These are phyloP conservation scores for Plantago coronopus DNA, from an alignment of 305 asterid species.

Conservation along the genomic window DNA sequence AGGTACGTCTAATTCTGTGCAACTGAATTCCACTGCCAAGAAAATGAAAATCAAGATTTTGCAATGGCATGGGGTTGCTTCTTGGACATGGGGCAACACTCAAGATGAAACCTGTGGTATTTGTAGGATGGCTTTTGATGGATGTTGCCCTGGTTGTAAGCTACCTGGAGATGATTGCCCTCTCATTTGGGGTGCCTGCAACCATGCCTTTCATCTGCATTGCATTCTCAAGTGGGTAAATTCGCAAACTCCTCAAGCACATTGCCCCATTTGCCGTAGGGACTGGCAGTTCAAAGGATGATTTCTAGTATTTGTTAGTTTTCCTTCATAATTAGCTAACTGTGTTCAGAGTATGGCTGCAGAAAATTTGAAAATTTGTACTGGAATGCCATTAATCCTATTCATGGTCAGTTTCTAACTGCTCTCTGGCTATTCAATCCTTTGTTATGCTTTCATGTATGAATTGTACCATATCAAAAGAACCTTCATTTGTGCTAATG, in stretches of 20 bases:
- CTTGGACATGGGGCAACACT: constrained; percentile 91
- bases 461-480: no score
- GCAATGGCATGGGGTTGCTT: constrained; percentile 86
- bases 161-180: constrained; percentile 98
- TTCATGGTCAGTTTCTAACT: no score
- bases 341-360: no score
- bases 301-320: neutral
- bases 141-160: constrained; percentile 92
- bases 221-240: constrained; percentile 92
- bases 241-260: constrained; percentile 78
- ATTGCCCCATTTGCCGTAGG: constrained; percentile 87
- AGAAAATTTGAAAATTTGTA: no score
- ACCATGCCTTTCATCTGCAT: constrained; percentile 90
- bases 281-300: constrained; percentile 89
- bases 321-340: no score
- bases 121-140: constrained; percentile 89
- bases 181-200: constrained; percentile 79
- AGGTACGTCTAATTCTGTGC: no score
- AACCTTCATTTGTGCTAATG: no score
- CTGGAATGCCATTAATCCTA: no score
- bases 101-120: constrained; percentile 94
- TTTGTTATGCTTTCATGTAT: no score
- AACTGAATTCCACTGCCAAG: neutral
- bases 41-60: constrained; percentile 69
- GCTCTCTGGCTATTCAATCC: no score